Evolutionary conservation across 2,329 filamentous ascomycete genomes (phyloP), one percentile per base, ranked within the genome.

Genomic region (Emergomyces africanus): DNA sequence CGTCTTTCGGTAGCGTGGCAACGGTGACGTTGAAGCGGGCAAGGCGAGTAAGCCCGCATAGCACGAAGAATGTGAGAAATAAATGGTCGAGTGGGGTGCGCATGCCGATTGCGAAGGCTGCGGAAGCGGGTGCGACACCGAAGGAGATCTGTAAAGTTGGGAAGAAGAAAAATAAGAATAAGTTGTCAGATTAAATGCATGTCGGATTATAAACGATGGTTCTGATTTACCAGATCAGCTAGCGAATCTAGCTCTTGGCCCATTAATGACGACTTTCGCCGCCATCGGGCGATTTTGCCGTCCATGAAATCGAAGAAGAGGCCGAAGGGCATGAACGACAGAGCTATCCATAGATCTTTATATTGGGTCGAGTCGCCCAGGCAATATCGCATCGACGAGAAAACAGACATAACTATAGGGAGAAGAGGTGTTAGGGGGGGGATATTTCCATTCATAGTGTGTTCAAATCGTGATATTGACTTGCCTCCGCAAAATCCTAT

Each of bases 291-390:
- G 59, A 99, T 91, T 71, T 91, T 94, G 70, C 94, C 94, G 73
- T 99, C 94, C 81, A 97, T 90, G 71, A 96, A 95, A 74, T 99
- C 94, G 73, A 97, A 97, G 78, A 97, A 96, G 14, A 97, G 79
- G 5, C 90, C 91, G 61, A 96, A 89, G 0, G 92, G 92, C 74
- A 97, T 88, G 74, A 96, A 89, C 4, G 79, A 83, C 54, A 99
- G 83, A 1, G 94, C 91, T 39, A 86, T 77, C 82, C 89, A 97
- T 58, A 96, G 77, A 66, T 90, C 87, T 57, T 78, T 78, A 66
- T 83, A 78, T 58, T 87, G 77, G 61, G 79, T 71, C 9, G 87
- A 81, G 64, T 87, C 83, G 63, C 85, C 86, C 63, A 95, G 82
- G 74, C 88, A 94, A 80, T 97, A 97, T 65, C 90, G 89, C 77